Conservation (phyloP, 441 rosid genomes). For the Arabidopsis hybrid region DNA sequence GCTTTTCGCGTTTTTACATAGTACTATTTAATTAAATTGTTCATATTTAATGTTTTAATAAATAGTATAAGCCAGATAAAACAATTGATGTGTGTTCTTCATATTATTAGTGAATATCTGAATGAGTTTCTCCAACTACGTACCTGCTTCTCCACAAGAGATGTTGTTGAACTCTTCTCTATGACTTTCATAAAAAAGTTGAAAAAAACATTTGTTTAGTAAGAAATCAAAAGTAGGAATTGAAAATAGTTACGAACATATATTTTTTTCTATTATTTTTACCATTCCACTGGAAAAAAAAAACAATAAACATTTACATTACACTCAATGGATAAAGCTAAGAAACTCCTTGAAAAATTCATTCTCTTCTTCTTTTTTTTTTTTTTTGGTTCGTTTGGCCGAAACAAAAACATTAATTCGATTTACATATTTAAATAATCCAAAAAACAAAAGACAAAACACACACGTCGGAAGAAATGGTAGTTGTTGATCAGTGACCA, state of each 20-base stretch:
- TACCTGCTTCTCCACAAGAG: slow-evolving; percentile 23
- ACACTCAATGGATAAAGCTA: no score
- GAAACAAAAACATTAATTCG: neutral
- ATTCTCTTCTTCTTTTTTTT: neutral
- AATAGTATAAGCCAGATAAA: slow-evolving; percentile 1
- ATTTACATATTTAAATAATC: neutral
- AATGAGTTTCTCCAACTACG: slow-evolving; percentile 14
- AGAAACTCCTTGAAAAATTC: neutral
- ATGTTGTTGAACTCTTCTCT: slow-evolving; percentile 24
- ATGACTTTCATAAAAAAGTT: slow-evolving; percentile 30
- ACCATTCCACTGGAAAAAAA: no score
- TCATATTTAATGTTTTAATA: neutral
- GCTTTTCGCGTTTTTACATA: slow-evolving; percentile 1
- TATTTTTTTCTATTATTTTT: no score
- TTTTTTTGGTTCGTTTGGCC: neutral
- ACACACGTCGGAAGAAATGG: neutral
- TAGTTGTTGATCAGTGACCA: slow-evolving; percentile 33
- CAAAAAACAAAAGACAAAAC: neutral
- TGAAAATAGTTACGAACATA: no score
- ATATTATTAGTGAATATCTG: slow-evolving; percentile 17
- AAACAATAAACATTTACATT: no score
- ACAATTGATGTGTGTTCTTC: slow-evolving; percentile 15
- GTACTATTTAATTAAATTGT: neutral
- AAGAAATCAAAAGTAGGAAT: neutral
- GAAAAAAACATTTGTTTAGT: neutral